Evolutionary conservation across 2,329 filamentous ascomycete species (phyloP).

Genomic region (Ceratocystis smalleyi): DNA sequence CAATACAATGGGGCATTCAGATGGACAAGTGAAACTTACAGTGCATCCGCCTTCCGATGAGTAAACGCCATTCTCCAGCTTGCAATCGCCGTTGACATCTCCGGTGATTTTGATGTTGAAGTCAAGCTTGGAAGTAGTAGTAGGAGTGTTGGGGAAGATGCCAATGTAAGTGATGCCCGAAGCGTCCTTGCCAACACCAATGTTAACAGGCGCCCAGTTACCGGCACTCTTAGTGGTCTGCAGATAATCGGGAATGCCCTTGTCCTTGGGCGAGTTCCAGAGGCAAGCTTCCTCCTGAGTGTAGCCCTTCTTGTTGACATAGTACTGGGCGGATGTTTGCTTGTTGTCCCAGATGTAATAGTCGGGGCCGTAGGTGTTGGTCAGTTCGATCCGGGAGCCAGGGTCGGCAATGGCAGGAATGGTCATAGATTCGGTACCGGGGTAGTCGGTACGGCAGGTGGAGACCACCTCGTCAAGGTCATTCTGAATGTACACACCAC

Average conservation of each 20-base stretch:
- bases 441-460: slow-evolving; percentile 92
- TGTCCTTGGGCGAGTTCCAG: slow-evolving; percentile 45
- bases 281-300: slow-evolving; percentile 52
- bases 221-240: slow-evolving; percentile 32
- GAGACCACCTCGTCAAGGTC: slow-evolving; percentile 49
- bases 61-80: slow-evolving; percentile 49
- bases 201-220: slow-evolving; percentile 78
- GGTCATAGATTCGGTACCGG: slow-evolving; percentile 77
- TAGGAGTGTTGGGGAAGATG: slow-evolving; percentile 71
- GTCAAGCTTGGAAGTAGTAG: slow-evolving; percentile 51
- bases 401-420: slow-evolving; percentile 53
- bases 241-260: too few relatives aligned
- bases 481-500: slow-evolving; percentile 61
- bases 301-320: slow-evolving; percentile 73
- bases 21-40: slow-evolving; percentile 40
- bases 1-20: neutral
- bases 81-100: slow-evolving; percentile 43
- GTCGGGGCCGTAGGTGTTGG: slow-evolving; percentile 53
- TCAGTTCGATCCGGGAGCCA: slow-evolving; percentile 46
- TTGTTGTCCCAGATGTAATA: slow-evolving; percentile 69
- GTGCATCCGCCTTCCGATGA: slow-evolving; percentile 53
- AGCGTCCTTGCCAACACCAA: slow-evolving; percentile 59
- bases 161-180: slow-evolving; percentile 60
- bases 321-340: slow-evolving; percentile 83
- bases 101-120: slow-evolving; percentile 67